Evolutionary conservation across 345 rosid genomes (phyloP).

Genomic region (Moricandia arvensis): DNA sequence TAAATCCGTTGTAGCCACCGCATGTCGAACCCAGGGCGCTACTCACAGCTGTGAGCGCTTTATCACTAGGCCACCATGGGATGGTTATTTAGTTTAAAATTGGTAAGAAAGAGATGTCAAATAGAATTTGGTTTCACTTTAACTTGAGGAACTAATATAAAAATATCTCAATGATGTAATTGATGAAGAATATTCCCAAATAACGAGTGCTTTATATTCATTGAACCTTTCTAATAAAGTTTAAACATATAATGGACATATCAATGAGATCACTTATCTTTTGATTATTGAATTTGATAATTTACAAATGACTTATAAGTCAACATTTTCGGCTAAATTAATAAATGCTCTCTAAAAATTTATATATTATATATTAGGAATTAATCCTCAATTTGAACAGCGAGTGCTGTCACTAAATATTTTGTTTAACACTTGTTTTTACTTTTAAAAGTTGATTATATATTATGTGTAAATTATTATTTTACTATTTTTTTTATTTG

Average conservation of each 20-base stretch:
- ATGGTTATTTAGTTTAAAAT: slow-evolving; percentile 4
- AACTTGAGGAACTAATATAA: slow-evolving; percentile 2
- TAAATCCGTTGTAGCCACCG: no score
- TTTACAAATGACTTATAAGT: slow-evolving; percentile 13
- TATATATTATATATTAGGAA: no score
- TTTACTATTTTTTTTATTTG: no score
- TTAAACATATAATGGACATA: slow-evolving; percentile 22
- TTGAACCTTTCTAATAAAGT: slow-evolving; percentile 20
- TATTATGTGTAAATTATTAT: no score
- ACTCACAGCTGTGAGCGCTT: no score
- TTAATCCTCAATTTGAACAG: no score
- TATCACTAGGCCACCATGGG: no score
- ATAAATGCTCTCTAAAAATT: no score
- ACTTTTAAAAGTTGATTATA: no score
- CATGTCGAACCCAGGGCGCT: no score
- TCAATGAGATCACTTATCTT: slow-evolving; percentile 31
- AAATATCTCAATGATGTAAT: slow-evolving; percentile 22
- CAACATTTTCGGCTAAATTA: slow-evolving; percentile 22
- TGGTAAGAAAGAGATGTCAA: slow-evolving; percentile 22
- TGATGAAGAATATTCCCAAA: slow-evolving; percentile 32
- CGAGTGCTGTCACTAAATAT: not conserved
- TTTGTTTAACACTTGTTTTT: no score
- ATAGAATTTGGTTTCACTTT: not conserved
- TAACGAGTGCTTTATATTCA: slow-evolving; percentile 27
- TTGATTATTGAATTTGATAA: slow-evolving; percentile 21